Evolutionary conservation across 2,329 filamentous ascomycete genomes (phyloP).

Genomic region (Hypoxylon sp.): DNA sequence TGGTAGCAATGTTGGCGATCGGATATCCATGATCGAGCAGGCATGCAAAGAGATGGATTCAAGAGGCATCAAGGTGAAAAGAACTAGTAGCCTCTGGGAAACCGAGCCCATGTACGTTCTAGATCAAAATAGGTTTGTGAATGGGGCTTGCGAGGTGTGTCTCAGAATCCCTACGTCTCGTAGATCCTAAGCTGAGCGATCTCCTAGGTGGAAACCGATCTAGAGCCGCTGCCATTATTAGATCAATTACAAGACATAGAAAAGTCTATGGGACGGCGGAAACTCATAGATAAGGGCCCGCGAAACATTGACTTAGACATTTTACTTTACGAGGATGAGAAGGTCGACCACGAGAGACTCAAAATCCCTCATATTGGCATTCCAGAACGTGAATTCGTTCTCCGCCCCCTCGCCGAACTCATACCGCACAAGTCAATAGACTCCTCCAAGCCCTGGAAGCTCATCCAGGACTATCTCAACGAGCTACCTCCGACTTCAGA

Average conservation of each 20-base stretch:
- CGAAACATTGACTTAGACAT: conserved; percentile 96
- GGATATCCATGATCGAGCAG: conserved; percentile 85
- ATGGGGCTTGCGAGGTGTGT: conserved; percentile 91
- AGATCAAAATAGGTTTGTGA: conserved; percentile 90
- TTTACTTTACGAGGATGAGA: conserved; percentile 80
- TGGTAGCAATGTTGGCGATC: conserved; percentile 92
- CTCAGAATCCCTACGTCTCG: conserved; percentile 7
- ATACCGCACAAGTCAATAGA: conserved; percentile 69
- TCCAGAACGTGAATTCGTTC: conserved; percentile 91
- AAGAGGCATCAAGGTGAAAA: conserved; percentile 78
- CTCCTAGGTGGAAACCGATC: conserved; percentile 80
- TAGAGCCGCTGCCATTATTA: conserved; percentile 82
- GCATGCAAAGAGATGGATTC: conserved; percentile 84
- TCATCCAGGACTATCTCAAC: conserved; percentile 73
- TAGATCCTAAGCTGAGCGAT: conserved; percentile 21
- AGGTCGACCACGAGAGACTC: conserved; percentile 79
- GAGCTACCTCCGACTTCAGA: conserved; percentile 65
- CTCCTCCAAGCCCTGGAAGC: conserved; percentile 69
- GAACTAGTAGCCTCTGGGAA: conserved; percentile 92
- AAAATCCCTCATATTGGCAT: conserved; percentile 88
- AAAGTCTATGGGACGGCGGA: conserved; percentile 81
- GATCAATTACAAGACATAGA: conserved; percentile 89
- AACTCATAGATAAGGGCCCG: conserved; percentile 92
- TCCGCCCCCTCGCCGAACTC: conserved; percentile 86
- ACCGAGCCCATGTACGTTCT: conserved; percentile 97